These are phyloP conservation scores for Endocalyx cinctus DNA, from an alignment of 2,329 filamentous ascomycete genomes.

Conservation along the genomic window DNA sequence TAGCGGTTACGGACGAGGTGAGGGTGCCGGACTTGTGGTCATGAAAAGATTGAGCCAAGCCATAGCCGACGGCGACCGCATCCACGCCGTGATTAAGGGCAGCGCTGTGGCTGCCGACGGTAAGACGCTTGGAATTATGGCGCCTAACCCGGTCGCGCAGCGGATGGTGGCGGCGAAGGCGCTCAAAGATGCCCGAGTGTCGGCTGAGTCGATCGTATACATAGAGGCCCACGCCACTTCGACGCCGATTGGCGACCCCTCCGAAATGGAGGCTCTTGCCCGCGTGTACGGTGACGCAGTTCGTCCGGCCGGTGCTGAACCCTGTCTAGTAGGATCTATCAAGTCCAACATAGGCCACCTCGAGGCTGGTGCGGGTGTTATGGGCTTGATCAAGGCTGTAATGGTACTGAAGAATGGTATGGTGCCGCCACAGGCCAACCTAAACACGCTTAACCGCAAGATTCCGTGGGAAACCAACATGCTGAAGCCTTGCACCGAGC, in stretches of 20 bases:
- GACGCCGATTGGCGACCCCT: slow-evolving; percentile 32
- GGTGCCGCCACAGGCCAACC: too few species aligned
- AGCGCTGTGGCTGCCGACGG: slow-evolving; percentile 25
- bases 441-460: too few species aligned
- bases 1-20: slow-evolving; percentile 27
- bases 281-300: too few species aligned
- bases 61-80: slow-evolving; percentile 27
- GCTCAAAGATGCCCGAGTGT: slow-evolving; percentile 20
- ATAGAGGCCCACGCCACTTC: slow-evolving; percentile 35
- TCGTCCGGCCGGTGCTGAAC: too few species aligned
- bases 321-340: too few species aligned
- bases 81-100: slow-evolving; percentile 29
- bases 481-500: too few species aligned
- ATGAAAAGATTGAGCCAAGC: slow-evolving; percentile 28
- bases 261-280: too few species aligned
- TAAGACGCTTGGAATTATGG: slow-evolving; percentile 29
- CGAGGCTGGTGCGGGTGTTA: too few species aligned
- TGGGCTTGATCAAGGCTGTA: too few species aligned
- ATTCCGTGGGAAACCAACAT: too few species aligned
- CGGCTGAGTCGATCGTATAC: slow-evolving; percentile 18
- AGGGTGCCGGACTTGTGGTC: slow-evolving; percentile 28
- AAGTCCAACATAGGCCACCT: too few species aligned
- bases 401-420: too few species aligned
- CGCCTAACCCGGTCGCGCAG: slow-evolving; percentile 27
- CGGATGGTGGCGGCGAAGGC: slow-evolving; percentile 24